These are phyloP conservation scores for Inonotus hispidus DNA, from an alignment of 1,284 basidiomycete species.

Conservation along the genomic window DNA sequence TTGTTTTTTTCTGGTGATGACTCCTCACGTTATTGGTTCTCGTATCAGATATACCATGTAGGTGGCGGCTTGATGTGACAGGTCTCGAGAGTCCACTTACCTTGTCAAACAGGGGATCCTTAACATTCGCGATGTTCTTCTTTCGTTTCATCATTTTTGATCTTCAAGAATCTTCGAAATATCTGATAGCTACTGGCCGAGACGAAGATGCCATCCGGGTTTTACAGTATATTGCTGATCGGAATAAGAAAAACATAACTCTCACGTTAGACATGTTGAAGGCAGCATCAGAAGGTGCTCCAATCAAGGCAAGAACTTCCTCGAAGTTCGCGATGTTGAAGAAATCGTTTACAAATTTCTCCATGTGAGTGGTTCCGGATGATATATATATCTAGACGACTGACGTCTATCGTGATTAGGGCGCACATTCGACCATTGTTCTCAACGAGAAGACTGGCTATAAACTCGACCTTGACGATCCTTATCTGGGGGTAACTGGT, in stretches of 20 bases:
- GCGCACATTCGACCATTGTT: slow-evolving; percentile 50
- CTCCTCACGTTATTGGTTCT: background rate
- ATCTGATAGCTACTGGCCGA: slow-evolving; percentile 47
- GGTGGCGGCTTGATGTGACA: slow-evolving; percentile 16
- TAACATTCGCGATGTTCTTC: slow-evolving; percentile 43
- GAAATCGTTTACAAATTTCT: slow-evolving; percentile 34
- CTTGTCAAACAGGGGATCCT: slow-evolving; percentile 31
- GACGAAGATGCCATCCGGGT: slow-evolving; percentile 52
- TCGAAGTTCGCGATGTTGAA: slow-evolving; percentile 31
- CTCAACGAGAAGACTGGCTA: slow-evolving; percentile 40
- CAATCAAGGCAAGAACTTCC: slow-evolving; percentile 22
- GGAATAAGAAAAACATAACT: slow-evolving; percentile 43
- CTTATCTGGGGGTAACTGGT: slow-evolving; percentile 42
- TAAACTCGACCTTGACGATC: slow-evolving; percentile 49
- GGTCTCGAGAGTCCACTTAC: background rate
- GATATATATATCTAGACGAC: background rate
- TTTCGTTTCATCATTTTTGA: slow-evolving; percentile 42
- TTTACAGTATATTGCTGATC: slow-evolving; percentile 44
- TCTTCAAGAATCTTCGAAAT: slow-evolving; percentile 59
- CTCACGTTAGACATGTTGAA: slow-evolving; percentile 42
- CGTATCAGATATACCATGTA: slow-evolving; percentile 35
- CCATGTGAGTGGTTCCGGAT: slow-evolving; percentile 28
- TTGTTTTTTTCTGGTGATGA: slow-evolving; percentile 6
- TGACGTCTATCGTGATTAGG: slow-evolving; percentile 23
- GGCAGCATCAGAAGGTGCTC: slow-evolving; percentile 26